Evolutionary conservation across 2,329 filamentous ascomycete genomes (phyloP).

Genomic region (Claviceps arundinis): DNA sequence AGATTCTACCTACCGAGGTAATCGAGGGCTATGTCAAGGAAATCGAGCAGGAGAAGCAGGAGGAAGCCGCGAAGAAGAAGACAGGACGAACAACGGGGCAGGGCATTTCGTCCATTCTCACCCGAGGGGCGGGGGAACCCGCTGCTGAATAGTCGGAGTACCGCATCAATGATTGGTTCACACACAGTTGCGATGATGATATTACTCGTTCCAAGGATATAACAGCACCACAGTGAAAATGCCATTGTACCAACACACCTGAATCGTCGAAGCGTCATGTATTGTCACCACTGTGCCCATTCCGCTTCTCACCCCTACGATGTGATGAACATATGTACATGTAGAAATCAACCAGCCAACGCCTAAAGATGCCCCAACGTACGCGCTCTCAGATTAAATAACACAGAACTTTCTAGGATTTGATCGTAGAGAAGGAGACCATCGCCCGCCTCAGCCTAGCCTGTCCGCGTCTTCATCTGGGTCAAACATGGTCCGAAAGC

Average conservation of each 20-base stretch:
- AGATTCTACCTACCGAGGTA: constrained; percentile 89
- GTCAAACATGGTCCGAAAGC: constrained; percentile 58
- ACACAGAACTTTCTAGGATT: background rate
- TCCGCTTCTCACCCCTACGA: background rate
- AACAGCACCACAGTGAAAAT: constrained; percentile 13
- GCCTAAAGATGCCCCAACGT: constrained; percentile 13
- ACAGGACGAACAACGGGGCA: constrained; percentile 59
- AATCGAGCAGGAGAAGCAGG: constrained; percentile 98
- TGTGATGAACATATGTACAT: constrained; percentile 12
- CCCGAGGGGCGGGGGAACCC: constrained; percentile 38
- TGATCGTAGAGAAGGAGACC: background rate
- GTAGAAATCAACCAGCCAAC: constrained; percentile 15
- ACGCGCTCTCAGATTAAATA: background rate
- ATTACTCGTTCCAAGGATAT: constrained; percentile 2
- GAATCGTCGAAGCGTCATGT: background rate
- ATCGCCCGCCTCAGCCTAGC: constrained; percentile 44
- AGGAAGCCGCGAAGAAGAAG: constrained; percentile 97
- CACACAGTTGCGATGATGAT: background rate
- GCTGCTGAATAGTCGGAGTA: constrained; percentile 19
- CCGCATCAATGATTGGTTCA: constrained; percentile 1
- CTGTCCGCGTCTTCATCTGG: constrained; percentile 61
- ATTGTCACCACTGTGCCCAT: constrained; percentile 1
- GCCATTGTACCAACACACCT: constrained; percentile 24
- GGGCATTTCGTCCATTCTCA: constrained; percentile 61
- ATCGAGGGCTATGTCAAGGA: constrained; percentile 97